These are phyloP conservation scores for Aegilops umbellulata DNA, from an alignment of 176 grass and related monocot species.

Conservation along the genomic window DNA sequence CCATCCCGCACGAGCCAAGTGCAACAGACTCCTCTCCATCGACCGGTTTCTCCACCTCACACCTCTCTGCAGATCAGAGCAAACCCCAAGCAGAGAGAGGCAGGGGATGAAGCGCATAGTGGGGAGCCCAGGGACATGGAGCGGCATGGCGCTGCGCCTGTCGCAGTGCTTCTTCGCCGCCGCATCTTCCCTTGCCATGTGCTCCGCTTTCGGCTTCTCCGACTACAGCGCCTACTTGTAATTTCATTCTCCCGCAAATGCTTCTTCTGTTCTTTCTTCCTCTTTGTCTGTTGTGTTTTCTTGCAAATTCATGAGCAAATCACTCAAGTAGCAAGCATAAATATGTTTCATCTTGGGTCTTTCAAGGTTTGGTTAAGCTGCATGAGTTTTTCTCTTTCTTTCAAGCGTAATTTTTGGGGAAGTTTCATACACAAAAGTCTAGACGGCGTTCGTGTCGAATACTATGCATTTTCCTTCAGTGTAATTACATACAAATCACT, in stretches of 20 bases:
- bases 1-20: too few relatives aligned
- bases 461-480: background rate
- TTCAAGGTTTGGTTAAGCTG: background rate
- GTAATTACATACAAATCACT: background rate
- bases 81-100: background rate
- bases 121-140: slow-evolving; percentile 79
- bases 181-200: slow-evolving; percentile 56
- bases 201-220: slow-evolving; percentile 51
- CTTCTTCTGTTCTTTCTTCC: too few relatives aligned
- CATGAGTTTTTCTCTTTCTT: background rate
- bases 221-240: slow-evolving; percentile 79
- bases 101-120: slow-evolving; percentile 52
- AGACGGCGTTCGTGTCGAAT: background rate
- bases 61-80: background rate
- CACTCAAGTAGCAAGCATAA: background rate
- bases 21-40: background rate
- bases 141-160: slow-evolving; percentile 53
- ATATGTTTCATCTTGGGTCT: background rate
- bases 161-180: slow-evolving; percentile 55
- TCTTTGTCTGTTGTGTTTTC: background rate
- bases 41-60: background rate
- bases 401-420: background rate
- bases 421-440: background rate
- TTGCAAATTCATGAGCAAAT: background rate
- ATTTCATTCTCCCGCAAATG: background rate